Evolutionary conservation across 2,329 filamentous ascomycete genomes (phyloP), one percentile per base, ranked within the genome.

Genomic region (Aureobasidium lini): DNA sequence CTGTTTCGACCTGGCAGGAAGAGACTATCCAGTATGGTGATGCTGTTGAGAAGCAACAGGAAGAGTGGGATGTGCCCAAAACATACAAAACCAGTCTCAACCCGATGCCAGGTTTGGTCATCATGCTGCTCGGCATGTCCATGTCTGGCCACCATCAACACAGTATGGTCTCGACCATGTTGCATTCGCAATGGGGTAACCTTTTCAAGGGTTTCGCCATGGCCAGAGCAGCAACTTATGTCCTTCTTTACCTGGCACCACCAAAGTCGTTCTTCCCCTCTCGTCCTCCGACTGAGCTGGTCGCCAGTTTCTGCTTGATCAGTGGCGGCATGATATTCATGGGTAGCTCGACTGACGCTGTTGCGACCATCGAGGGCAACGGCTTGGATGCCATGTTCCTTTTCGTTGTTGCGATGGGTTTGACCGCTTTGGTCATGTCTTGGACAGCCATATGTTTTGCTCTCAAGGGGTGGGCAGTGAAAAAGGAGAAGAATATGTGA

Each of bases 101-200:
- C 71, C 91, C 91, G 1, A 82, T 96, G 64, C 92, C 92, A 0
- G 88, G 86, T 0, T 78, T 96, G 4, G 82, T 95, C 56, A 91
- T 96, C 64, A 77, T 96, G 56, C 78, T 96, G 0, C 78, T 95
- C 1, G 92, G 92, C 29, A 82, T 90, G 69, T 93, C 95, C 88
- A 96, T 96, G 91, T 87, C 87, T 69, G 90, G 88, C 23, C 92
- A 96, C 72, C 88, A 90, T 58, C 90, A 95, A 70, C 72, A 78
- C 28, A 88, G 84, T 59, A 89, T 89, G 86, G 80, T 90, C 39
- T 92, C 90, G 4, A 88, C 84, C 65, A 95, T 92, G 89, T 82
- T 96, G 37, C 92, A 96, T 75, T 86, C 86, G 70, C 90, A 96
- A 73, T 96, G 92, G 92, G 92, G 92, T 32, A 85, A 84, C 68